These are phyloP conservation scores for Oryza officinalis DNA, from an alignment of 176 grass and related monocot genomes.

Conservation along the genomic window DNA sequence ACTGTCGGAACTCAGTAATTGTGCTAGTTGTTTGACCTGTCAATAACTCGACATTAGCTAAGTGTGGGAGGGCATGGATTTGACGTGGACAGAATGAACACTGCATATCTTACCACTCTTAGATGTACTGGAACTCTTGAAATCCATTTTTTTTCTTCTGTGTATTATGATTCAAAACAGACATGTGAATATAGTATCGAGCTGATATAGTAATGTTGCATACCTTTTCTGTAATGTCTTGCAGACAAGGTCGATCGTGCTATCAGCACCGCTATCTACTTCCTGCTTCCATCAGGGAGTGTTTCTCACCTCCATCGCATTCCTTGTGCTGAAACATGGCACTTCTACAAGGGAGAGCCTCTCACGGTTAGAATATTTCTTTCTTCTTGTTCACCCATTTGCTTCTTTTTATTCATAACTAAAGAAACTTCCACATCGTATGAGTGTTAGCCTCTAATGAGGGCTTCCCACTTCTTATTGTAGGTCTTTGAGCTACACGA, in stretches of 20 bases:
- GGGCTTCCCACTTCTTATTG: background rate
- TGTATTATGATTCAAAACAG: background rate
- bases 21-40: background rate
- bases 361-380: conserved; percentile 62
- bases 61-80: background rate
- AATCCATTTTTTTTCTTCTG: background rate
- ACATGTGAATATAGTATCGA: background rate
- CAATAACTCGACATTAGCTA: background rate
- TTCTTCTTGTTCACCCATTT: background rate
- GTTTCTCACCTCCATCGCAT: conserved; percentile 92
- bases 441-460: background rate
- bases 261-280: conserved; percentile 93
- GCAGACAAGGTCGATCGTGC: conserved; percentile 87
- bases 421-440: background rate
- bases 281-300: conserved; percentile 73
- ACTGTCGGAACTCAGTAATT: background rate
- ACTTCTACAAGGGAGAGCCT: conserved; percentile 97
- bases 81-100: background rate
- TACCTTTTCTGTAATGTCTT: background rate
- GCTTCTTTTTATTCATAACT: background rate
- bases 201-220: background rate
- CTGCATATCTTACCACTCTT: background rate
- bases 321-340: conserved; percentile 96
- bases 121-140: background rate
- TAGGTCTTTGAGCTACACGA: conserved; percentile 95